Evolutionary conservation across 176 grass and related monocot genomes (phyloP).

Genomic region (Aegilops longissima): DNA sequence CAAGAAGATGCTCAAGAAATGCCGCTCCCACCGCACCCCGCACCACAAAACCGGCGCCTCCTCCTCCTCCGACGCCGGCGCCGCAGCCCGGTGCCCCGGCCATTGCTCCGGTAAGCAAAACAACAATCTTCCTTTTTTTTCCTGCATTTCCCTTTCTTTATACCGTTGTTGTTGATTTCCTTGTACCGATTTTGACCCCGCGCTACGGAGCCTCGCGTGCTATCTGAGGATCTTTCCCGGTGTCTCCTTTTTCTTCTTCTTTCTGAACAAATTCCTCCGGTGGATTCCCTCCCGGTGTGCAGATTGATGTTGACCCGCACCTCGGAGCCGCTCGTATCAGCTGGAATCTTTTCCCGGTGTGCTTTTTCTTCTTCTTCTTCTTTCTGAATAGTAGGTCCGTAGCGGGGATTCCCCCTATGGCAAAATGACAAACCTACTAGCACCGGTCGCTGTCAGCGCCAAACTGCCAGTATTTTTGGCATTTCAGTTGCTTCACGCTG

Average conservation of each 20-base stretch:
- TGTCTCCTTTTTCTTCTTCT: too few relatives aligned
- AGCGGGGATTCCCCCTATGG: not conserved
- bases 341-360: not conserved
- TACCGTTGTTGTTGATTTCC: too few relatives aligned
- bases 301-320: not conserved
- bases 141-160: too few relatives aligned
- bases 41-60: not conserved
- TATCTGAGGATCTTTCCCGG: too few relatives aligned
- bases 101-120: conserved; percentile 53
- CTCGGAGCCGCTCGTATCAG: not conserved
- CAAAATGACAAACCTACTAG: conserved; percentile 3
- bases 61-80: not conserved
- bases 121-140: too few relatives aligned
- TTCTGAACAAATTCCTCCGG: too few relatives aligned
- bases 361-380: not conserved
- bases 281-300: not conserved
- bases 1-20: conserved; percentile 85
- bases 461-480: not conserved
- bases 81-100: conserved; percentile 27
- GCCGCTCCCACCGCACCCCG: conserved; percentile 33
- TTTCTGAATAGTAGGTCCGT: not conserved
- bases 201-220: too few relatives aligned
- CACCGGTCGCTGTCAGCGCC: not conserved
- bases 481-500: not conserved
- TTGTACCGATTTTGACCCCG: too few relatives aligned